Evolutionary conservation across 1,284 basidiomycete species (phyloP), one percentile per base, ranked within the genome.

Genomic region (Marasmius sp.): DNA sequence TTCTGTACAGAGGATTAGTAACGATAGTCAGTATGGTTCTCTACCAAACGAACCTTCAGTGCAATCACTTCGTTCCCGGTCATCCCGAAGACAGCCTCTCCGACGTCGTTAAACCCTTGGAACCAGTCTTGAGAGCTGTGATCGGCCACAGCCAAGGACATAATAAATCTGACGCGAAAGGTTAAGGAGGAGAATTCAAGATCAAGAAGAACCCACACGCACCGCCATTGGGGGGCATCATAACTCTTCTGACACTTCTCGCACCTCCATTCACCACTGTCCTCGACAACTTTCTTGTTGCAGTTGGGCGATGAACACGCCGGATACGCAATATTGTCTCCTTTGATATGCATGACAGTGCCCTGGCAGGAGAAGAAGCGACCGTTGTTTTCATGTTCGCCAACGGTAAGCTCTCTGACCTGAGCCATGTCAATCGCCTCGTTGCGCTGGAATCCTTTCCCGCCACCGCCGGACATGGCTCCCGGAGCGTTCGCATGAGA

Each of bases 51-150:
- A 60, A 89, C 93, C 80, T 85, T 92, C 63, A 95, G 79, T 39
- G 82, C 81, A 63, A 91, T 77, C 37, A 98, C 76, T 49, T 97
- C 89, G 70, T 95, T 88, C 14, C 95, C 97, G 18, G 85, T 78
- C 79, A 88, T 88, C 38, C 87, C 92, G 66, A 99, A 88, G 12
- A 98, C 76, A 20, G 81, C 78, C 62, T 88, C 75, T 2, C 95
- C 97, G 36, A 92, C 87, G 14, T 99, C 97, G 74, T 99, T 98
- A 82, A 99, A 99, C 1, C 94, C 95, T 62, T 93, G 93, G 49
- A 99, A 79, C 97, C 97, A 99, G 33, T 90, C 85, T 72, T 95
- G 92, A 20, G 89, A 90, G 14, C 94, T 92, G 76, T 91, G 85
- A 75, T 99, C 97, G 43, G 94, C 88, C 12, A 95, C 91, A 59